Base-by-base conservation (phyloP, 139 green algal species). In the Coelastrella sp. region DNA sequence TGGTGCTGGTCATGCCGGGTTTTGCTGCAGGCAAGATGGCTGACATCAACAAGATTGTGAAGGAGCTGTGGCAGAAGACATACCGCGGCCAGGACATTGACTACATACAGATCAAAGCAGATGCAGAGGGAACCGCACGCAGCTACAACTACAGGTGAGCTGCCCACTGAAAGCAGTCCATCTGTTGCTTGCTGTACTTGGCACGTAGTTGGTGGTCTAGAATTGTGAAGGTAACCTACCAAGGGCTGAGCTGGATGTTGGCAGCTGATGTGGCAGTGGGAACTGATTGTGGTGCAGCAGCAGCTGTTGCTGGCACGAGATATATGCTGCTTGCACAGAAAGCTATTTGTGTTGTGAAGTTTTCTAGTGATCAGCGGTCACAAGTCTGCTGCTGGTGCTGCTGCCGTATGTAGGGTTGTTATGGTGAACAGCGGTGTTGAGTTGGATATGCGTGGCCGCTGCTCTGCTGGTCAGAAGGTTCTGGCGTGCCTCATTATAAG, bases 41-140 rank as follows among this genome's bases (percentile, higher is more conserved):
- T 60, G 89, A 89, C 89, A 89, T 89, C 58, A 89, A 89, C 89
- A 89, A 83, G 89, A 79, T 97, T 64, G 95, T 99, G 74, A 98
- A 98, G 92, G 98, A 99, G 96, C 94, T 99, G 87, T 99, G 98
- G 98, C 98, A 99, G 93, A 98, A 98, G 93, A 99, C 97, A 14
- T 99, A 99, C 95, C 93, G 97, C 92, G 92, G 96, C 77, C 93
- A 95, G 71, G 98, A 99, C 93, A 99, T 99, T 74, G 97, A 99
- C 92, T 98, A 97, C 95, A 98, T 99, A 61, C 93, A 97, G 92
- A 97, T 98, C 68, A 96, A 95, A 91, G 95, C 97, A 2, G 97
- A 98, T 82, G 93, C 95, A 58, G 96, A 98, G 47, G 92, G 92
- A 60, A 89, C 85, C 5, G 85, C 90, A 73, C 94, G 95, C 8